Evolutionary conservation across 805 yeast genomes (phyloP).

Genomic region (Myxozyma udenii): DNA sequence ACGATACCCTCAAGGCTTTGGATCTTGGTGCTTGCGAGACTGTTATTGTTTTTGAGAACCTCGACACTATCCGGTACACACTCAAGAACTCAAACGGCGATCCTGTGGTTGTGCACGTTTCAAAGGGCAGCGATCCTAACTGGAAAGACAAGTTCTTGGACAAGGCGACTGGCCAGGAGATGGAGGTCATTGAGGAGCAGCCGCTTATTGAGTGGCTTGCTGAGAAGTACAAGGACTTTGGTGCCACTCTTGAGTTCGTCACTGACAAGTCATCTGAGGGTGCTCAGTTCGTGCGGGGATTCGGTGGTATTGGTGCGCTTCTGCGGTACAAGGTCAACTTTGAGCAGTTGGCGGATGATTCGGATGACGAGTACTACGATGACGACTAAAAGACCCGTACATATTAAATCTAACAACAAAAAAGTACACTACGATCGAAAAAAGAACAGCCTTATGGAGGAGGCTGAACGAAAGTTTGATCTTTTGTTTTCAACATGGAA

Average conservation of each 20-base stretch:
- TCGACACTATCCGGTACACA: conserved; percentile 78
- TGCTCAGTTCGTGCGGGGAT: conserved; percentile 95
- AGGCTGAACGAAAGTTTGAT: too few species aligned
- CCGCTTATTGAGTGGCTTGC: conserved; percentile 96
- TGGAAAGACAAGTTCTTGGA: conserved; percentile 61
- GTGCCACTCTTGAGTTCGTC: conserved; percentile 94
- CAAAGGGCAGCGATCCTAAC: conserved; percentile 48
- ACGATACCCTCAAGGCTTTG: conserved; percentile 91
- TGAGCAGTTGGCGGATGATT: conserved; percentile 87
- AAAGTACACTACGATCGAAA: not conserved
- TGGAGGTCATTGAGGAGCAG: conserved; percentile 83
- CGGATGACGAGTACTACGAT: conserved; percentile 84
- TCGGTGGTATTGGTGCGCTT: conserved; percentile 98
- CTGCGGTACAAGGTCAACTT: conserved; percentile 95
- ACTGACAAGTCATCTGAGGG: conserved; percentile 97
- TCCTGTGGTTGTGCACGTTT: conserved; percentile 67
- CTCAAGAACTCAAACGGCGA: conserved; percentile 79
- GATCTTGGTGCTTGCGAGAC: conserved; percentile 95
- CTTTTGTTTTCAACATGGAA: too few species aligned
- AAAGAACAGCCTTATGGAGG: too few species aligned
- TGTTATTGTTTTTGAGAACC: conserved; percentile 87
- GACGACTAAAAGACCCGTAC: conserved; percentile 37
- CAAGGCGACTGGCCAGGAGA: conserved; percentile 82
- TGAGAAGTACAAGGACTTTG: conserved; percentile 88
- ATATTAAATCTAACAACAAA: not conserved